Conservation (phyloP, 148 eudicot species). For the Fagopyrum homotropicum region DNA sequence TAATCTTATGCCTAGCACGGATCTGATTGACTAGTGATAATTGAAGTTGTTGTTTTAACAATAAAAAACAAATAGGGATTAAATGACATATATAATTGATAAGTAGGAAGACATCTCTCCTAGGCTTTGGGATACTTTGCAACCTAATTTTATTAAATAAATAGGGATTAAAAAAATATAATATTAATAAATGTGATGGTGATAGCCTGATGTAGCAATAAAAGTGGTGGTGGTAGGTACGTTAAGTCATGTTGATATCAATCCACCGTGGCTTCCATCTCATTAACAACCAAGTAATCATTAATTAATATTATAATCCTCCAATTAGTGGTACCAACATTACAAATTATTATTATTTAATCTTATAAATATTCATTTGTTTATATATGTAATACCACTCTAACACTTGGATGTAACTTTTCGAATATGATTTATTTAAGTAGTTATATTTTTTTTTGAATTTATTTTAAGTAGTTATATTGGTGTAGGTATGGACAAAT, state of each 20-base stretch:
- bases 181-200: neutral
- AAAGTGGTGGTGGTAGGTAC: constrained; percentile 2
- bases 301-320: neutral
- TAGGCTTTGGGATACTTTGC: constrained; percentile 1
- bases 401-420: neutral
- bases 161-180: neutral
- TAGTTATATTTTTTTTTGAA: no score
- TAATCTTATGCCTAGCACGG: no score
- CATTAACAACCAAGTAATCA: neutral
- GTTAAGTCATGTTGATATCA: neutral
- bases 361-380: neutral
- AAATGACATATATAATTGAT: neutral
- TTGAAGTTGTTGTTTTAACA: no score
- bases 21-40: no score
- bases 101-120: neutral
- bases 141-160: neutral
- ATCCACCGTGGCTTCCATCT: constrained; percentile 9
- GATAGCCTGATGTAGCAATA: neutral
- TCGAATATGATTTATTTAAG: no score
- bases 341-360: neutral
- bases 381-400: neutral
- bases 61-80: no score
- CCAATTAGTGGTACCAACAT: neutral
- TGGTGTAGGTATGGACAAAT: no score
- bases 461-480: no score